phyloP scores from a whole-genome alignment of 371 early-diverging fungal genomes.

The Rhizopus stolonifer region DNA sequence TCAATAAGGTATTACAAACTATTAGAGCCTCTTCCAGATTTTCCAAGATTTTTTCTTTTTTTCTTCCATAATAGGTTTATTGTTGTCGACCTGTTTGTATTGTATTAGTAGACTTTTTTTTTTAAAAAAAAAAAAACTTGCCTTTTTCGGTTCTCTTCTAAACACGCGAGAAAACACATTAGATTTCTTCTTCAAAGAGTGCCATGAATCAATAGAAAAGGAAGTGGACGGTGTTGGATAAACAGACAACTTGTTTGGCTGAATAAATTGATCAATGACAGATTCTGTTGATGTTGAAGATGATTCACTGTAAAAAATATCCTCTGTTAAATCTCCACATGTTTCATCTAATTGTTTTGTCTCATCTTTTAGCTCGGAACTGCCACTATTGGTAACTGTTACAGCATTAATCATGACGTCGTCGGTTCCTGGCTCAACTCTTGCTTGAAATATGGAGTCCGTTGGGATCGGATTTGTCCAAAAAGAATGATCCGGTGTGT shows the following conservation, averaged over 20 bases:
- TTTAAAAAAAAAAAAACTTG: too few relatives aligned
- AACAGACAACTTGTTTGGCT: too few relatives aligned
- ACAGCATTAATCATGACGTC: neutral
- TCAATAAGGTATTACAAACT: neutral
- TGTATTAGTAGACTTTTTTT: neutral
- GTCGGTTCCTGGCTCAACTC: neutral
- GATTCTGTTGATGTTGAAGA: too few relatives aligned
- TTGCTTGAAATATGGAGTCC: too few relatives aligned
- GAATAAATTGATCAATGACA: too few relatives aligned
- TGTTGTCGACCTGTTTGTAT: too few relatives aligned
- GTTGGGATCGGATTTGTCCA: too few relatives aligned
- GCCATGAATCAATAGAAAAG: neutral
- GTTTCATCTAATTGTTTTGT: neutral
- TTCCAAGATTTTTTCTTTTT: conserved; percentile 1
- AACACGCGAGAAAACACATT: conserved; percentile 5
- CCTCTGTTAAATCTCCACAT: neutral
- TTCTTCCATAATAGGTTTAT: too few relatives aligned
- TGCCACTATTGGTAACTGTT: conserved; percentile 1
- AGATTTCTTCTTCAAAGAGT: neutral
- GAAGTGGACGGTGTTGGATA: neutral
- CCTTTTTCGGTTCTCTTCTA: conserved; percentile 6
- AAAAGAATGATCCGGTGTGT: too few relatives aligned
- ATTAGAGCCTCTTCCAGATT: conserved; percentile 3
- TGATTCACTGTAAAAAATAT: too few relatives aligned
- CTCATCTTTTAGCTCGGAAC: neutral